These are phyloP conservation scores for Tetrapyrgos nigripes DNA, from an alignment of 1,284 basidiomycete genomes.

Conservation along the genomic window DNA sequence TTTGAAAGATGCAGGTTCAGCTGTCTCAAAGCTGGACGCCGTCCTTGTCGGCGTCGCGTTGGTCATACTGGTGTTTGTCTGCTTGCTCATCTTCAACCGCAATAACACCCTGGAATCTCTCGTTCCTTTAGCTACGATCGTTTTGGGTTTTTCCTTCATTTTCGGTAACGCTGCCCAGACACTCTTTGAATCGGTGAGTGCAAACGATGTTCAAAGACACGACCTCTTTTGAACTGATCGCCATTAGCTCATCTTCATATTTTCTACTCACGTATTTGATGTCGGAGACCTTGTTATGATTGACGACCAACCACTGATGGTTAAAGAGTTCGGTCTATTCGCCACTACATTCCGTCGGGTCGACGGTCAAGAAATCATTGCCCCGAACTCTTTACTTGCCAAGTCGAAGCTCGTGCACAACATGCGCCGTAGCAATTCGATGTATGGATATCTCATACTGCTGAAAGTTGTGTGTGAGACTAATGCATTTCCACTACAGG, in stretches of 20 bases:
- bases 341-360: constrained; percentile 82
- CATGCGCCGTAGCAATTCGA: constrained; percentile 75
- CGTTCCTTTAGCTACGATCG: constrained; percentile 82
- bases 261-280: constrained; percentile 82
- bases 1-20: constrained; percentile 75
- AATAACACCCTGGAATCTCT: constrained; percentile 76
- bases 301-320: constrained; percentile 71
- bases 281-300: constrained; percentile 83
- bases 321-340: constrained; percentile 83
- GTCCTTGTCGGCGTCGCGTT: constrained; percentile 71
- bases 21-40: constrained; percentile 78
- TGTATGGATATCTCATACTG: constrained; percentile 52
- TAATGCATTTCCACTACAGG: constrained; percentile 46
- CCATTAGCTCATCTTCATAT: constrained; percentile 78
- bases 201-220: background rate
- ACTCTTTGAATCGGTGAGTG: constrained; percentile 79
- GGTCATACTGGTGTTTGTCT: constrained; percentile 72
- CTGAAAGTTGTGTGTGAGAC: background rate
- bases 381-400: constrained; percentile 81
- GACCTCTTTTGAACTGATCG: background rate
- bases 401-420: constrained; percentile 81
- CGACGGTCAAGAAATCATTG: constrained; percentile 82
- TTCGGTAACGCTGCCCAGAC: constrained; percentile 86
- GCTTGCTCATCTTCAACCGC: constrained; percentile 81
- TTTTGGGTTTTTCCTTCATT: constrained; percentile 82